Percentiles rank a stretch among this genome's conserved stretches.
Conservation (phyloP, 2,329 filamentous ascomycete genomes). For the Fusarium udum region DNA sequence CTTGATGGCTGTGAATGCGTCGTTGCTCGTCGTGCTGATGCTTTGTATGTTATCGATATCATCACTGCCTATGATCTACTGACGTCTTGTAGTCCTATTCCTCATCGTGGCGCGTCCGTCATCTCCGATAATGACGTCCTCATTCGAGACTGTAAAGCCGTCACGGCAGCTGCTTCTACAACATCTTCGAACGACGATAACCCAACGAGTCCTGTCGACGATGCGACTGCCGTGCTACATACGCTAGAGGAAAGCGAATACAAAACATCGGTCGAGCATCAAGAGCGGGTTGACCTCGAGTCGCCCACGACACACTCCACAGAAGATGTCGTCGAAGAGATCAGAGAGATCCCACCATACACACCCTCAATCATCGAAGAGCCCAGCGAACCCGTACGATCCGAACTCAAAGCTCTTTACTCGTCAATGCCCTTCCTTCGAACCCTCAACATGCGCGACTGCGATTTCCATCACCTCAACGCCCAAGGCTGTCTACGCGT, state of each 20-base stretch:
- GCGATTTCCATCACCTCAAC: slow-evolving; percentile 22
- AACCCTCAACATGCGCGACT: slow-evolving; percentile 25
- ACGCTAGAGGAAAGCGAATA: slow-evolving; percentile 8
- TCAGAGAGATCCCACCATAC: not conserved
- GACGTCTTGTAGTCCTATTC: not conserved
- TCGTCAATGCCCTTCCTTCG: slow-evolving; percentile 31
- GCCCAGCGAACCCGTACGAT: slow-evolving; percentile 6
- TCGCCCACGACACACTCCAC: not conserved
- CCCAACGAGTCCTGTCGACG: not conserved
- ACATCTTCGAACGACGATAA: slow-evolving; percentile 6
- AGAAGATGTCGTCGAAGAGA: not conserved
- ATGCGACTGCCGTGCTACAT: not conserved
- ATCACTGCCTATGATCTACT: accelerated
- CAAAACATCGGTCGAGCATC: not conserved
- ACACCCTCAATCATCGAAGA: not conserved
- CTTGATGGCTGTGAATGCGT: slow-evolving; percentile 31
- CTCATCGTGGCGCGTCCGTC: not conserved
- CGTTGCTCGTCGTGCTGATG: slow-evolving; percentile 19
- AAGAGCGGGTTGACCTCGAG: not conserved
- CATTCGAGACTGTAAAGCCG: slow-evolving; percentile 4
- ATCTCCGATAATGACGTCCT: not conserved
- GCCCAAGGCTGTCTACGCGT: slow-evolving; percentile 31
- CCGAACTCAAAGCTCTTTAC: slow-evolving; percentile 32
- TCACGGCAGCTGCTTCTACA: slow-evolving; percentile 5
- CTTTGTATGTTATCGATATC: slow-evolving; percentile 3